phyloP scores from a whole-genome alignment of 2,329 filamentous ascomycete genomes.

The Hirsutella rhossiliensis region DNA sequence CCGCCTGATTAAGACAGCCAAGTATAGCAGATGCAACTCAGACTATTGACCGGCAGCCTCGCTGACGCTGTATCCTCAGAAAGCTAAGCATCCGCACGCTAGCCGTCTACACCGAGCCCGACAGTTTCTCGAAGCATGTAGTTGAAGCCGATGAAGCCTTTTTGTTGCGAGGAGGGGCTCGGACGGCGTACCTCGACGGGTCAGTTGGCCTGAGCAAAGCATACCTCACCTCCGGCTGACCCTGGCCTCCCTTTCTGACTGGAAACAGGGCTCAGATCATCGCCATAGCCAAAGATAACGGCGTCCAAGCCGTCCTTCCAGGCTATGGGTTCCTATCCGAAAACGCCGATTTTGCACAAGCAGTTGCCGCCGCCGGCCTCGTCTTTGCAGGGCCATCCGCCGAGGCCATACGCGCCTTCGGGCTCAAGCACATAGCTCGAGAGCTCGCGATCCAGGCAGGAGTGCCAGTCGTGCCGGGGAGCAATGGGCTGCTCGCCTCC shows the following conservation, averaged over 20 bases:
- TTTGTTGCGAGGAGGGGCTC: neutral
- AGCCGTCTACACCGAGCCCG: conserved; percentile 18
- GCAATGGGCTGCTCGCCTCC: conserved; percentile 6
- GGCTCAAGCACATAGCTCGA: conserved; percentile 36
- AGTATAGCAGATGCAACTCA: neutral
- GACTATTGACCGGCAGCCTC: neutral
- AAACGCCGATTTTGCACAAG: conserved; percentile 38
- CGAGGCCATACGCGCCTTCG: conserved; percentile 38
- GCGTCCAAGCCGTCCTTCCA: conserved; percentile 41
- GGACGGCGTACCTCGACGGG: neutral
- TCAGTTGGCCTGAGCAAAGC: neutral
- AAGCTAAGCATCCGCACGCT: neutral
- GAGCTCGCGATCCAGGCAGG: conserved; percentile 36
- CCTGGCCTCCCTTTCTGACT: neutral
- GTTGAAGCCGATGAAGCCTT: neutral
- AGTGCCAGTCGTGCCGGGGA: conserved; percentile 26
- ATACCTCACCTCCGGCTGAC: neutral
- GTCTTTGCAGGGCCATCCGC: conserved; percentile 43
- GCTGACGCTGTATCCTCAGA: neutral
- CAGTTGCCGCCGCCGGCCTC: conserved; percentile 37
- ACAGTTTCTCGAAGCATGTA: conserved; percentile 31
- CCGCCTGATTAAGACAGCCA: neutral
- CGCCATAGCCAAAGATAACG: conserved; percentile 24
- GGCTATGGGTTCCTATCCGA: conserved; percentile 1
- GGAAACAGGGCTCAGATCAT: conserved; percentile 8